These are phyloP conservation scores for Coemansia sp. DNA, from an alignment of 192 early-diverging fungal species.

Conservation along the genomic window DNA sequence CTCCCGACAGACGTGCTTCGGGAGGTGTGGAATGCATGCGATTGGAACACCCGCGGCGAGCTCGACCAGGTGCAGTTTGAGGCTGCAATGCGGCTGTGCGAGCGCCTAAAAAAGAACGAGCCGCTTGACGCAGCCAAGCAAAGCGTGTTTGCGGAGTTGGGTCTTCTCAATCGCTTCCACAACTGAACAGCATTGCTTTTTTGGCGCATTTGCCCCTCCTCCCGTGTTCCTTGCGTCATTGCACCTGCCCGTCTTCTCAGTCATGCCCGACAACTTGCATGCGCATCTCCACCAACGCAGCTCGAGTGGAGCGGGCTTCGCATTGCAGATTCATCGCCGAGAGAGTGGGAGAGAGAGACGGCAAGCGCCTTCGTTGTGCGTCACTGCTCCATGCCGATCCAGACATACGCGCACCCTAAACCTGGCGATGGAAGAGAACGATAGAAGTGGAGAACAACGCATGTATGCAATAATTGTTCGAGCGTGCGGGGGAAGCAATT, in stretches of 20 bases:
- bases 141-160: slow-evolving; percentile 43
- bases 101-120: slow-evolving; percentile 40
- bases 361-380: background rate
- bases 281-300: no score
- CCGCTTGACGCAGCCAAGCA: slow-evolving; percentile 25
- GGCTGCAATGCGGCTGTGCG: slow-evolving; percentile 76
- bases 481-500: no score
- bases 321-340: no score
- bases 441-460: background rate
- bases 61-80: slow-evolving; percentile 83
- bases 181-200: background rate
- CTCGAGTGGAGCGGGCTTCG: no score
- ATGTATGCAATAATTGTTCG: no score
- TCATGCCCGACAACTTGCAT: no score
- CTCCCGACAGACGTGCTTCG: slow-evolving; percentile 65
- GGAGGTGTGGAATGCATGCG: slow-evolving; percentile 75
- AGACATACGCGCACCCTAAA: background rate
- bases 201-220: no score
- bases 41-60: slow-evolving; percentile 83
- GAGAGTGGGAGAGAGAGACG: no score
- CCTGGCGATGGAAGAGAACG: background rate
- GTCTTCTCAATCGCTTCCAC: slow-evolving; percentile 34
- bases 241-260: no score
- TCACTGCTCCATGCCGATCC: slow-evolving; percentile 2
- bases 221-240: no score